phyloP scores from a whole-genome alignment of 176 grass and related monocot species.

The Oryza longistaminata region DNA sequence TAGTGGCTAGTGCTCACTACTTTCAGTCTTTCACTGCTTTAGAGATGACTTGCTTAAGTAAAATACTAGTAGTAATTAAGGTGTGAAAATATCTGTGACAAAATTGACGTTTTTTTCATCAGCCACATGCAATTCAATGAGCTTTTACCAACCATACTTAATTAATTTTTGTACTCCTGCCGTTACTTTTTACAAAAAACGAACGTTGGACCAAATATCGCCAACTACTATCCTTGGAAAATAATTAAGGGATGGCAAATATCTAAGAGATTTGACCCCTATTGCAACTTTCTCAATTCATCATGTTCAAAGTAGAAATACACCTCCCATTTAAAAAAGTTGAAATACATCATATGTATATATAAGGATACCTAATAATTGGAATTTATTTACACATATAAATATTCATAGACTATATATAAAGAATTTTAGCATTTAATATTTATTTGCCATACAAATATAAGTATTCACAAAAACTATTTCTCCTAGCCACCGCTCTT shows the following conservation, averaged over 20 bases:
- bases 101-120: not conserved
- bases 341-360: no score
- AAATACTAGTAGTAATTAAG: not conserved
- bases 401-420: no score
- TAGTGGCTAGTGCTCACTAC: not conserved
- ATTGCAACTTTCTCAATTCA: not conserved
- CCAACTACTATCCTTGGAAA: not conserved
- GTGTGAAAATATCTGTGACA: not conserved
- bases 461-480: no score
- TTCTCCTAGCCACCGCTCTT: no score
- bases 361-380: no score
- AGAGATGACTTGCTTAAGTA: not conserved
- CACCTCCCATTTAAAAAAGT: no score
- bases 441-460: no score
- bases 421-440: no score
- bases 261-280: not conserved
- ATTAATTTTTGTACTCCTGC: not conserved
- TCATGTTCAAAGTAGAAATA: not conserved
- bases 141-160: not conserved
- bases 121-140: not conserved
- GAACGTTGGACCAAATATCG: not conserved
- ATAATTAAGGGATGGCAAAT: not conserved
- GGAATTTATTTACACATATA: no score
- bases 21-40: not conserved
- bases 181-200: not conserved